A percentile compares a stretch with the other conserved stretches of the same genome.
phyloP scores from a whole-genome alignment of 768 basidiomycete species.

The Coprinopsis cinerea region DNA sequence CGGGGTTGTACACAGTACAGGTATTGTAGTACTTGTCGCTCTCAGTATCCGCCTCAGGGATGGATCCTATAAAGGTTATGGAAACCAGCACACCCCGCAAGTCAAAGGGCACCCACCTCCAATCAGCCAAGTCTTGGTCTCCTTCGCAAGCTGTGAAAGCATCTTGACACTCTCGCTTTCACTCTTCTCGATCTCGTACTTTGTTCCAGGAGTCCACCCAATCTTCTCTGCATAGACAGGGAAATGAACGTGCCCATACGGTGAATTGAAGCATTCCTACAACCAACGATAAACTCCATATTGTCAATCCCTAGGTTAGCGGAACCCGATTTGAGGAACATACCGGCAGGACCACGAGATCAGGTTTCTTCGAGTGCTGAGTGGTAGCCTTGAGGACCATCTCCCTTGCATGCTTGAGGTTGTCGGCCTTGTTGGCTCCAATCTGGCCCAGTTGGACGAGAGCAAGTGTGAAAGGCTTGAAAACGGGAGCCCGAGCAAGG shows the following conservation, averaged over 20 bases:
- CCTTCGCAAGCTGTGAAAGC: conserved; percentile 76
- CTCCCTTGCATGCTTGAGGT: conserved; percentile 76
- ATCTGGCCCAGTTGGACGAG: conserved; percentile 85
- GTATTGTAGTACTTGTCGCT: conserved; percentile 85
- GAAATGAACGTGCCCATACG: conserved; percentile 76
- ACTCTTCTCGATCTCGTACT: conserved; percentile 50
- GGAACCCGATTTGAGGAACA: conserved; percentile 17
- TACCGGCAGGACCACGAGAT: conserved; percentile 82
- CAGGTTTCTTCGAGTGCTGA: conserved; percentile 49
- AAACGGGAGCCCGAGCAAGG: conserved; percentile 14
- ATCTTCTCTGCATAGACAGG: conserved; percentile 81
- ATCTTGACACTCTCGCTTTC: conserved; percentile 75
- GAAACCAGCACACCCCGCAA: neutral
- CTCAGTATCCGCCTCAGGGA: conserved; percentile 72
- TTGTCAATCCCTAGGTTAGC: neutral
- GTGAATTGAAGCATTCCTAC: conserved; percentile 87
- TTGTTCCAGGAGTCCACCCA: conserved; percentile 48
- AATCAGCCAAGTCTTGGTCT: conserved; percentile 81
- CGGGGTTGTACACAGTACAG: conserved; percentile 82
- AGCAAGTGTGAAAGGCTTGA: conserved; percentile 79
- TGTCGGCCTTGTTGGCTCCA: conserved; percentile 64
- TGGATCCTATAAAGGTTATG: conserved; percentile 66
- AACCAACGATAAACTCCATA: neutral
- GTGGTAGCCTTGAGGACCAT: conserved; percentile 70
- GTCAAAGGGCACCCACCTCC: conserved; percentile 52